These are phyloP conservation scores for Rhizopus microsporus DNA, from an alignment of 371 early-diverging fungal genomes.

Conservation along the genomic window DNA sequence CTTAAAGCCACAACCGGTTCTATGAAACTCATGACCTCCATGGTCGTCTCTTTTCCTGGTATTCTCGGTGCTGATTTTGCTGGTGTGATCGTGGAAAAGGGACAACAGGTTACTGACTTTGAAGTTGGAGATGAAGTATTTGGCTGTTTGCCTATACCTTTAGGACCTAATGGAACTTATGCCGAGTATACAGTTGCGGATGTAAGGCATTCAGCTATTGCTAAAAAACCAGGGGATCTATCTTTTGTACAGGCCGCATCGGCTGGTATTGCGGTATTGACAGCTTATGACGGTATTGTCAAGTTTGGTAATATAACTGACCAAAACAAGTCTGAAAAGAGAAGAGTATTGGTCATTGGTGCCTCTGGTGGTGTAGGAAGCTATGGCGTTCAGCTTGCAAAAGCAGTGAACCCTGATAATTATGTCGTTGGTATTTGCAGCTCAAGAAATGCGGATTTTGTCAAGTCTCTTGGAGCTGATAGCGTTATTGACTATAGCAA, in stretches of 20 bases:
- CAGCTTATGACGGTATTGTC: conserved; percentile 46
- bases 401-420: conserved; percentile 41
- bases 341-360: conserved; percentile 50
- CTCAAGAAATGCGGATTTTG: conserved; percentile 48
- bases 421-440: conserved; percentile 69
- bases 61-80: conserved; percentile 53
- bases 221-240: conserved; percentile 45
- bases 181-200: conserved; percentile 45
- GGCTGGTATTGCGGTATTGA: conserved; percentile 33
- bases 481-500: conserved; percentile 58
- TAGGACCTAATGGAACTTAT: conserved; percentile 39
- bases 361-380: conserved; percentile 65
- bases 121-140: conserved; percentile 55
- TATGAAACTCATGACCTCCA: neutral
- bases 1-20: conserved; percentile 47
- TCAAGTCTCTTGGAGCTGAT: conserved; percentile 62
- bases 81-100: conserved; percentile 45
- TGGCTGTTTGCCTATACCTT: conserved; percentile 34
- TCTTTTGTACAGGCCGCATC: conserved; percentile 57
- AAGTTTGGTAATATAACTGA: conserved; percentile 8
- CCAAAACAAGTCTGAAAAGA: neutral
- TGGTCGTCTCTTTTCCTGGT: conserved; percentile 13
- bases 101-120: conserved; percentile 36
- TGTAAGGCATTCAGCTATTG: conserved; percentile 29
- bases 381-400: conserved; percentile 67